Evolutionary conservation across 768 basidiomycete genomes (phyloP), one percentile per base, ranked within the genome.

Genomic region (Crassisporium funariophilum): DNA sequence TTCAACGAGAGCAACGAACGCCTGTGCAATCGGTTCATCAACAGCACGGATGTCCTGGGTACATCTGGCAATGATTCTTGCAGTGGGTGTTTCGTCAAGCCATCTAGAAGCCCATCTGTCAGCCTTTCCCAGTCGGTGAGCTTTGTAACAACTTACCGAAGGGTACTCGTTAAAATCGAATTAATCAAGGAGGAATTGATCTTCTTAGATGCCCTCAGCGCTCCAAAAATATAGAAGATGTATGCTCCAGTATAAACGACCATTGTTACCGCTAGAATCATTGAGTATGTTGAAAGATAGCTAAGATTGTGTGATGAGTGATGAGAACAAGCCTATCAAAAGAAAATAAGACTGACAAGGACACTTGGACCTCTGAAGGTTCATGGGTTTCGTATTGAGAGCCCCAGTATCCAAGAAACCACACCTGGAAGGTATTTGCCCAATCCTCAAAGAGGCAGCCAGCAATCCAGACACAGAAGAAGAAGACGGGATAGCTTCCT

Each of bases 351-450:
- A 68, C 79, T 59, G 47, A 73, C 73, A 58, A 65, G 29, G 53
- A 54, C 9, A 65, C 67, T 12, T 64, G 46, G 10, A 75, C 69
- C 12, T 68, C 57, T 45, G 66, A 44, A 59, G 66, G 42, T n/a
- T 57, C 44, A 35, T 58, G 58, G 3, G 43, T 52, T 27, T 70
- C 69, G 47, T 77, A 77, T 47, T 72, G 70, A 16, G 70, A 64
- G n/a, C 71, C 72, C 73, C 74, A 76, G 44, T 68, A 68, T 10
- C 74, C 76, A 4, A 77, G 51, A 46, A 64, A 74, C 70, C 72
- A 76, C 3, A 70, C 69, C 54, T 74, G 71, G 17, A 61, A 35
- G 4, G 64, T 60, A 16, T 61, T 60, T 8, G 46, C 47, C 29
- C 59, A 46, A 24, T 70, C 64, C n/a, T 53, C 46, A 3, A 65